Base-by-base conservation (phyloP, 106 monocot genomes). In the Iris macrosiphon region DNA sequence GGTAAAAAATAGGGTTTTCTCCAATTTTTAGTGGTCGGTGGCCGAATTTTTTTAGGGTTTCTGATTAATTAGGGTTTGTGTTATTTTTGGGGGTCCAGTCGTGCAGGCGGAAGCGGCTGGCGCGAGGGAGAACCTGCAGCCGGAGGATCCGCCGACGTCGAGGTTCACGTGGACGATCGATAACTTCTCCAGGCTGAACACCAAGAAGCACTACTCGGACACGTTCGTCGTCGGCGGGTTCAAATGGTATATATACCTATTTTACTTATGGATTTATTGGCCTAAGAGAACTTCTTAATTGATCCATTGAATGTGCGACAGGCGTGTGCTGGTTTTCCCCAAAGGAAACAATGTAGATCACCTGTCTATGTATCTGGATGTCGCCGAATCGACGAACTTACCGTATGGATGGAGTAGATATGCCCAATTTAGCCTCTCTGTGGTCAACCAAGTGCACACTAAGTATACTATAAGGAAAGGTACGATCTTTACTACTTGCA, bases 101-200 rank as follows among this genome's bases (percentile, higher is more conserved):
- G 67, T 67, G 3, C 90, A 86, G 37, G 46, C 66, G 1, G 77
- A 83, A 35, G 47, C 80, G 38, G 78, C 55, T 29, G 53, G 60
- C 24, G 79, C 76, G 15, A 83, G 73, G 1, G 96, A 98, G 64
- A 75, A 63, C 68, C 90, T 86, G 75, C 85, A 64, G 31, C 72
- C 70, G 46, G 96, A 98, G 57, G 96, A 90, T 57, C 90, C 83
- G 49, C 72, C 86, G 6, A 46, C 75, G 6, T 80, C 87, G 18
- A 79, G 77, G 48, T 90, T 90, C 64, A 91, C 90, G 6, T 90
- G 96, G 96, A 77, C 79, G 18, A 90, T 98, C 44, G 86, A 87
- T 38, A 98, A 87, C 64, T 98, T 98, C 57, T 65, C 86, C 26
- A 74, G 96, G 64, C n/a, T 98, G 72, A 86, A 80, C 41, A 61